Evolutionary conservation across 345 rosid genomes (phyloP), one percentile per base, ranked within the genome.

Genomic region (Ceriops zippeliana): DNA sequence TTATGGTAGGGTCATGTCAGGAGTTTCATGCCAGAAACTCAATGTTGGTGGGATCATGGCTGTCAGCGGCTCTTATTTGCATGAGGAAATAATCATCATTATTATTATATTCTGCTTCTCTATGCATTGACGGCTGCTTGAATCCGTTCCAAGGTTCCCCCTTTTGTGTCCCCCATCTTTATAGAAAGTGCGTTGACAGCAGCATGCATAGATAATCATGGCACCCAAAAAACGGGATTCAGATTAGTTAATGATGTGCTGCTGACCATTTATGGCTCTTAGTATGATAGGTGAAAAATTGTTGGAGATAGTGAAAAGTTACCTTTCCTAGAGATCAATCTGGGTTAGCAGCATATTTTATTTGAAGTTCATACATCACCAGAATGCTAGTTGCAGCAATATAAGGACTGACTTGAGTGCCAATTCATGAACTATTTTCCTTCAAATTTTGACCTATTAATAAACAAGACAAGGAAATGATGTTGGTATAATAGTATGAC

Each of bases 141-240:
- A 75, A 89, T 87, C 80, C 87, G 90, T 78, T 90, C 96, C 78
- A 89, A 76, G 32, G 88, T 87, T 82, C 83, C 84, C 51, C 97
- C 98, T 76, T 93, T 93, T 19, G 96, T 90, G 26, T 82, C 89
- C 76, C 57, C 76, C 57, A 90, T 87, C 38, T 84, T 52, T 6
- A 93, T 82, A 21, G 77, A 84, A 52, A 82, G 49, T 0, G 85
- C 90, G 47, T 90, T 93, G 79, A 86, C 67, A n/a, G 71, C 90
- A 34, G 93, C 96, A 71, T 87, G 93, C 96, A 71, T 87, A 90
- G 38, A 93, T 72, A 73, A 86, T 47, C 70, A 86, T 87, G 65
- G 96, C 76, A 59, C 85, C 83, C 76, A 78, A 51, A 73, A 9
- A 34, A 26, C 17, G 53, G 52, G 7, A 54, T 7, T n/a, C n/a